A percentile compares a stretch with the other conserved stretches of the same genome.
phyloP scores from a whole-genome alignment of 108 stramenopile genomes.

The Pelagomonas calceolata region DNA sequence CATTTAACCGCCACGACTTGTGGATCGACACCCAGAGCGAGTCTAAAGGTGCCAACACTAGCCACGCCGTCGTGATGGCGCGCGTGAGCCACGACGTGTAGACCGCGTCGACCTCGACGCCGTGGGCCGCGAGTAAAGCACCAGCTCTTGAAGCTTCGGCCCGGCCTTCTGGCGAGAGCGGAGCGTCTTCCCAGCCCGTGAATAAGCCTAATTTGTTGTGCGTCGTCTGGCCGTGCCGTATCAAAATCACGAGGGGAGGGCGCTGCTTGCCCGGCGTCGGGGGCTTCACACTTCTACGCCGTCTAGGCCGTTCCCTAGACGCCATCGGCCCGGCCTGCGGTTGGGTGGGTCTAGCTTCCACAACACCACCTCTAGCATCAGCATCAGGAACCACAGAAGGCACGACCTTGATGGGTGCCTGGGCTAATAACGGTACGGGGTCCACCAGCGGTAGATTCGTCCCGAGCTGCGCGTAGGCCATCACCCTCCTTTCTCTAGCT shows the following conservation, averaged over 20 bases:
- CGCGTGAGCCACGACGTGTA: constrained; percentile 90
- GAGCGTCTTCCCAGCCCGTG: constrained; percentile 83
- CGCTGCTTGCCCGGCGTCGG: constrained; percentile 9
- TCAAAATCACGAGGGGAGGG: constrained; percentile 68
- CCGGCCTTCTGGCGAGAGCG: constrained; percentile 68
- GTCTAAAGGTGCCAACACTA: constrained; percentile 80
- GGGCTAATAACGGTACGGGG: too few species aligned
- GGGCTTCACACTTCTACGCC: background rate
- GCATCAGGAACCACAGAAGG: too few species aligned
- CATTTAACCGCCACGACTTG: constrained; percentile 84
- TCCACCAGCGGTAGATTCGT: background rate
- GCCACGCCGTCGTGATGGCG: constrained; percentile 68
- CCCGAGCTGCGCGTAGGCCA: background rate
- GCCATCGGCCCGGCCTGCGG: background rate
- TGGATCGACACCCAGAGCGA: constrained; percentile 80
- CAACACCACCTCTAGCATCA: too few species aligned
- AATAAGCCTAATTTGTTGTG: constrained; percentile 84
- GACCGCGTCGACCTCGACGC: constrained; percentile 87
- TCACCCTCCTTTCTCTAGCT: background rate
- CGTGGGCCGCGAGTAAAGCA: constrained; percentile 55
- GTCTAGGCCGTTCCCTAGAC: background rate
- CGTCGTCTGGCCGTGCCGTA: constrained; percentile 83
- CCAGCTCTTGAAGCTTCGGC: constrained; percentile 76
- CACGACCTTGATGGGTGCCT: too few species aligned
- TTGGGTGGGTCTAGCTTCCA: too few species aligned